A percentile compares a stretch with the other conserved stretches of the same genome.
These are phyloP conservation scores for Ceratocystis huliohia DNA, from an alignment of 2,329 filamentous ascomycete species.

Conservation along the genomic window DNA sequence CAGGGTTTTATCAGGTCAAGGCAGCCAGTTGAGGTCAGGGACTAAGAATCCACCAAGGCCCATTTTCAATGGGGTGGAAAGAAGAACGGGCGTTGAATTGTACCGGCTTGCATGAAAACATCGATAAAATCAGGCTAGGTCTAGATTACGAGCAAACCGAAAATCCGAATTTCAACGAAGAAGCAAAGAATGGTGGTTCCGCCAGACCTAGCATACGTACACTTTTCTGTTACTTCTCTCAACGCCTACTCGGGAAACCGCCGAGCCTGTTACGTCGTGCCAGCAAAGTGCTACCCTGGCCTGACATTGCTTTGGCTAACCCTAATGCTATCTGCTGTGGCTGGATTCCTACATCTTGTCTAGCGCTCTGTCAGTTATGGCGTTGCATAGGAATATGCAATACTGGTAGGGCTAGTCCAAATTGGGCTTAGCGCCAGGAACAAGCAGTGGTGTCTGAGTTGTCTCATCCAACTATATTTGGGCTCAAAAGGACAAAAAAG, in stretches of 20 bases:
- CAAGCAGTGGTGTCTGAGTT: slow-evolving; percentile 4
- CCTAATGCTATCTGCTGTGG: not conserved
- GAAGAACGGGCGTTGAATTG: not conserved
- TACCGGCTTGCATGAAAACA: not conserved
- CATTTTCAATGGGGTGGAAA: too few relatives aligned
- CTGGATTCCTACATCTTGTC: too few relatives aligned
- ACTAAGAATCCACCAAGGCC: not conserved
- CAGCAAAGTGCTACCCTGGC: not conserved
- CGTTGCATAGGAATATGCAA: not conserved
- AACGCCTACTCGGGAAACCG: not conserved
- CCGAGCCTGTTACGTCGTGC: not conserved
- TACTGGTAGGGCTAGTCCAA: not conserved
- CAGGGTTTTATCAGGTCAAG: slow-evolving; percentile 60
- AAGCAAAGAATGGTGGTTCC: not conserved
- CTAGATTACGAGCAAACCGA: not conserved
- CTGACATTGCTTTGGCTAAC: not conserved
- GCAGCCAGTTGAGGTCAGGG: slow-evolving; percentile 18
- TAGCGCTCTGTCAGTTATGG: not conserved
- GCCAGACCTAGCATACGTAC: not conserved
- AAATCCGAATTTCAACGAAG: not conserved
- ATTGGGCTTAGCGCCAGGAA: slow-evolving; percentile 21
- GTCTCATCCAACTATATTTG: slow-evolving; percentile 6
- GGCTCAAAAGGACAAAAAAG: not conserved
- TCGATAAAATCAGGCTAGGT: not conserved
- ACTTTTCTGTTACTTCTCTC: not conserved